phyloP scores from a whole-genome alignment of 306 rosid species.

The Datisca glomerata region DNA sequence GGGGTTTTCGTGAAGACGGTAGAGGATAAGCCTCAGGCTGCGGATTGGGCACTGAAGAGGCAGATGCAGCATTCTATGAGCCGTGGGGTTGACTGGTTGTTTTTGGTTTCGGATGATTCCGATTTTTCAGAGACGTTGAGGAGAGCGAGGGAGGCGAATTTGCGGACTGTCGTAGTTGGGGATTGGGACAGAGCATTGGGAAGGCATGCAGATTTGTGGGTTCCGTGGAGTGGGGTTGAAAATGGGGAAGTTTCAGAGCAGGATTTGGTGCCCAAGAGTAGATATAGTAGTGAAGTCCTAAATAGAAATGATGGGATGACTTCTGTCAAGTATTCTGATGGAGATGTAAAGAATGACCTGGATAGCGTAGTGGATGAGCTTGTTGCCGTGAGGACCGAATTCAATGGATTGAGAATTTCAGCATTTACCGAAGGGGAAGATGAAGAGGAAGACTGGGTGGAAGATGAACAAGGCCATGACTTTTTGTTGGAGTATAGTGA shows the following conservation, averaged over 20 bases:
- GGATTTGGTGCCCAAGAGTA: constrained; percentile 36
- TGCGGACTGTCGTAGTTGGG: constrained; percentile 83
- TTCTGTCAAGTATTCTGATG: constrained; percentile 18
- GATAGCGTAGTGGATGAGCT: constrained; percentile 40
- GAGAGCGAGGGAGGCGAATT: constrained; percentile 50
- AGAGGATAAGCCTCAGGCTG: constrained; percentile 78
- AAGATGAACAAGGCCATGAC: constrained; percentile 13
- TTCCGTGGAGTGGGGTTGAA: constrained; percentile 74
- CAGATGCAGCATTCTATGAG: constrained; percentile 85
- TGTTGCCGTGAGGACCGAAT: constrained; percentile 19
- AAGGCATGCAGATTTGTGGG: constrained; percentile 70
- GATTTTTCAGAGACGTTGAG: constrained; percentile 75
- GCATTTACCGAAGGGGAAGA: constrained; percentile 42
- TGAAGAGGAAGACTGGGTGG: constrained; percentile 18
- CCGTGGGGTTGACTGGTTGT: constrained; percentile 69
- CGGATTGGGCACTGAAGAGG: constrained; percentile 79
- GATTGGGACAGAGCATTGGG: constrained; percentile 66
- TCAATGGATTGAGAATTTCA: constrained; percentile 28
- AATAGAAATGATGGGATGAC: constrained; percentile 21
- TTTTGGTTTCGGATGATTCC: constrained; percentile 76
- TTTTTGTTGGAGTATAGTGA: constrained; percentile 22
- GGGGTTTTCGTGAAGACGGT: constrained; percentile 82
- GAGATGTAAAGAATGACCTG: constrained; percentile 18
- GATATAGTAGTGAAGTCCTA: constrained; percentile 13
- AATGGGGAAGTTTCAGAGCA: constrained; percentile 47